Base-by-base conservation (phyloP, 2,329 filamentous ascomycete genomes). In the Aphanoascus verrucosus region DNA sequence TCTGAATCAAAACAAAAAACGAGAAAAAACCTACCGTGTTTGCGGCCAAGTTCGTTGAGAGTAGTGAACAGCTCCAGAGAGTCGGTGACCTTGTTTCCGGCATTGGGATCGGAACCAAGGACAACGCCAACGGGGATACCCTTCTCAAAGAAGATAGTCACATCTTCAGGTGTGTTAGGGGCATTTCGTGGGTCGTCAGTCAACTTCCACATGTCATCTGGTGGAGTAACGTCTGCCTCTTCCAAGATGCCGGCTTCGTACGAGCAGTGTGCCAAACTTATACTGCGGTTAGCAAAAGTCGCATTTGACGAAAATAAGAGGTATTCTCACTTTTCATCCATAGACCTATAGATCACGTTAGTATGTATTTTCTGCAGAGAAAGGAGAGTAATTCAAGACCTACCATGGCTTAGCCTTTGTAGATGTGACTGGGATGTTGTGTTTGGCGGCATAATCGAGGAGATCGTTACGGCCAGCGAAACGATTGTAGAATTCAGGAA, bases 181-280 rank as follows among this genome's bases (percentile, higher is more conserved):
- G 67, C 65, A 11, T 57, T 59, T 15, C 54, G 54, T 11, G 66
- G 66, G 41, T 66, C 65, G 54, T 62, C 64, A n/a, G 77, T 78
- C 63, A 84, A 75, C 63, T 81, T 90, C 87, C 87, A 91, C 82
- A 91, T 86, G 67, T 90, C 85, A 61, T 79, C 75, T 53, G 86
- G 85, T 37, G 86, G 80, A 55, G 83, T 81, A 62, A 77, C 73
- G 65, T 71, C 61, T 55, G 80, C 79, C 61, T 82, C 69, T 61
- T 73, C 70, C 49, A 71, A 60, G 49, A 70, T 83, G 65, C 86
- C 86, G 49, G 83, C 83, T 75, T 94, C 88, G 69, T 93, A 94
- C 57, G 65, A 69, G 67, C 70, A 73, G 63, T 91, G 86, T 53
- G 83, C 84, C 62, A 87, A 60, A 63, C 71, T 72, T 60, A 19